Evolutionary conservation across 169 alveolate genomes (phyloP).

Genomic region (Ichthyophthirius multifiliis): DNA sequence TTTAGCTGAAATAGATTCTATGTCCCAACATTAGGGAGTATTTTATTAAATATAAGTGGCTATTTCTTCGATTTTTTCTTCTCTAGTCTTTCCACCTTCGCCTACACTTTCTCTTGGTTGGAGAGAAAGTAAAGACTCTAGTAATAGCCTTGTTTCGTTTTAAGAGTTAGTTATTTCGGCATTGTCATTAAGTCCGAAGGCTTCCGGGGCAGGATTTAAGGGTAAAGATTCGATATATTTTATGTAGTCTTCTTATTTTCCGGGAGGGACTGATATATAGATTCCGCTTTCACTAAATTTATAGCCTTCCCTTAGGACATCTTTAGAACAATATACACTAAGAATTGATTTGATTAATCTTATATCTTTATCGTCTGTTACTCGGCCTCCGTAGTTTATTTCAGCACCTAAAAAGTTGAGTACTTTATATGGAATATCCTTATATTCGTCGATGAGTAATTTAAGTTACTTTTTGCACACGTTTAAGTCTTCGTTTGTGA

Average conservation of each 20-base stretch:
- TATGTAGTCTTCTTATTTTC: constrained; percentile 83
- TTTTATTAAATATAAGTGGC: constrained; percentile 43
- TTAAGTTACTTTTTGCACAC: constrained; percentile 86
- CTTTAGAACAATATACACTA: constrained; percentile 58
- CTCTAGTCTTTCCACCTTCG: constrained; percentile 84
- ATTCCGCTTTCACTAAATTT: constrained; percentile 86
- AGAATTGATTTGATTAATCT: constrained; percentile 79
- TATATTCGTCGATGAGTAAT: constrained; percentile 85
- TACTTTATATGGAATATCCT: constrained; percentile 89
- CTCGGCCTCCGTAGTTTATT: constrained; percentile 94
- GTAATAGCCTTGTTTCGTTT: constrained; percentile 80
- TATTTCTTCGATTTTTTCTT: constrained; percentile 80
- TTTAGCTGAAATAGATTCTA: constrained; percentile 62
- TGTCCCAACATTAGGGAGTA: constrained; percentile 78
- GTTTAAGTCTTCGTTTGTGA: constrained; percentile 88
- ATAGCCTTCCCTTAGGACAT: constrained; percentile 51
- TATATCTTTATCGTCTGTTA: constrained; percentile 92
- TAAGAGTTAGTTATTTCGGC: constrained; percentile 91
- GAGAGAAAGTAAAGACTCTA: constrained; percentile 73
- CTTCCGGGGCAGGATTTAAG: constrained; percentile 92
- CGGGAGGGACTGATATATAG: constrained; percentile 88
- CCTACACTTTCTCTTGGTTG: constrained; percentile 79
- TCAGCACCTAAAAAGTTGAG: constrained; percentile 88
- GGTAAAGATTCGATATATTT: constrained; percentile 88
- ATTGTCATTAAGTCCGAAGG: constrained; percentile 93